Conservation (phyloP, 2,329 filamentous ascomycete species). For the Ophiocordyceps polyrhachis-furcata region DNA sequence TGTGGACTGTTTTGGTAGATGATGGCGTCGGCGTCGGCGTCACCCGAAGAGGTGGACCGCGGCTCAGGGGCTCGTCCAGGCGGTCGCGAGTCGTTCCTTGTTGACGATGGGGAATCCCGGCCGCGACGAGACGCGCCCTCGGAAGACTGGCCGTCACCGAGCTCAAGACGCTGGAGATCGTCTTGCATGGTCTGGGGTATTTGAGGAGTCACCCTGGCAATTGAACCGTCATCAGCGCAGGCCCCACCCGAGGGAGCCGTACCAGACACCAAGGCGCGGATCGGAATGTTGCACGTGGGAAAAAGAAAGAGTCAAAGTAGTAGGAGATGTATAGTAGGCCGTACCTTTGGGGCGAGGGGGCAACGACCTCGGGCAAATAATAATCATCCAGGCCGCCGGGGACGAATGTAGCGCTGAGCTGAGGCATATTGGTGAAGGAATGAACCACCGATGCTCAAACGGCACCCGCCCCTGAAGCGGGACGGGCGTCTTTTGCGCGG, state of each 20-base stretch:
- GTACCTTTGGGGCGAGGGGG: constrained; percentile 38
- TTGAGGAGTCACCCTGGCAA: constrained; percentile 71
- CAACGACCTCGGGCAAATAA: constrained; percentile 41
- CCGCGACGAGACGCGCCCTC: constrained; percentile 15
- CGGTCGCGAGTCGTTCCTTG: constrained; percentile 11
- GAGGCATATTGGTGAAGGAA: constrained; percentile 7
- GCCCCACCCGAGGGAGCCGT: constrained; percentile 10
- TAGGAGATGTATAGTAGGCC: constrained; percentile 5
- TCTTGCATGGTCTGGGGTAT: constrained; percentile 95
- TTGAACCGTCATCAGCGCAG: constrained; percentile 16
- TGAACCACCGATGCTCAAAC: neutral
- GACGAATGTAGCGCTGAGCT: constrained; percentile 37
- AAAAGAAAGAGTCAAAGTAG: neutral
- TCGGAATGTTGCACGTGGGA: neutral
- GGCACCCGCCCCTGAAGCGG: neutral
- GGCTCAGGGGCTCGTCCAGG: constrained; percentile 1
- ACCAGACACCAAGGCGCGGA: constrained; percentile 1
- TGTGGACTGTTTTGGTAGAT: constrained; percentile 19
- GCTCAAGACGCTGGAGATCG: constrained; percentile 77
- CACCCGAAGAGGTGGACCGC: constrained; percentile 7
- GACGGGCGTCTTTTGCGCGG: too few species aligned
- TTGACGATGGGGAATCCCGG: constrained; percentile 25
- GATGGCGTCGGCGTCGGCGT: constrained; percentile 14
- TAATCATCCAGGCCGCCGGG: constrained; percentile 40
- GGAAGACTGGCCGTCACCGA: constrained; percentile 26